phyloP scores from a whole-genome alignment of 352 stramenopile genomes.

The Halophytophthora polymorphica region DNA sequence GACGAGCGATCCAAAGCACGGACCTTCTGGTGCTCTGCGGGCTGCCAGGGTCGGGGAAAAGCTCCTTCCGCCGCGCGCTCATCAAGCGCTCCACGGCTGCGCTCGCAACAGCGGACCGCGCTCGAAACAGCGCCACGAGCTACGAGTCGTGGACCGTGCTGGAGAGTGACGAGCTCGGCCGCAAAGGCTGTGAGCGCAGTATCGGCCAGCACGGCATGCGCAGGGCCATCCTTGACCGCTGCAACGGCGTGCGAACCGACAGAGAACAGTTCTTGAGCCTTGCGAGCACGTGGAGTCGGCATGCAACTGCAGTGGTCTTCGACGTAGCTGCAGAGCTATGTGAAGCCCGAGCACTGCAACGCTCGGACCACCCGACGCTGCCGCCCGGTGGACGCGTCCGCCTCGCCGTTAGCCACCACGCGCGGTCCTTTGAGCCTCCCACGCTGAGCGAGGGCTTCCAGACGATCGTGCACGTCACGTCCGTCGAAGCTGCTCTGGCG shows the following conservation, averaged over 20 bases:
- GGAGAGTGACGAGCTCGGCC: constrained; percentile 50
- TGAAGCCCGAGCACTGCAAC: constrained; percentile 41
- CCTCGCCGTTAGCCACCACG: constrained; percentile 42
- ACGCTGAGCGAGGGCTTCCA: constrained; percentile 46
- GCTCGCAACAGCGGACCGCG: not conserved
- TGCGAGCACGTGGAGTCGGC: constrained; percentile 42
- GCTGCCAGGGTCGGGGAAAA: constrained; percentile 55
- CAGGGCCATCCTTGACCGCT: constrained; percentile 52
- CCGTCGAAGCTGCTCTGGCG: constrained; percentile 34
- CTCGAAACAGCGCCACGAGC: constrained; percentile 5
- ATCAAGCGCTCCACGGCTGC: constrained; percentile 29
- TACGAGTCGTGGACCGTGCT: constrained; percentile 38
- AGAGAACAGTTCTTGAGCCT: constrained; percentile 41
- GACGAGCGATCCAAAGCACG: constrained; percentile 23
- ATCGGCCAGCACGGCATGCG: constrained; percentile 26
- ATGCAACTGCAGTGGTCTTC: constrained; percentile 63
- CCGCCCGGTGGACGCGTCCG: constrained; percentile 39
- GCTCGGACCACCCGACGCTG: constrained; percentile 39
- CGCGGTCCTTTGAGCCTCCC: constrained; percentile 34
- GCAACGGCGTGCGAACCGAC: constrained; percentile 47
- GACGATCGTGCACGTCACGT: constrained; percentile 49
- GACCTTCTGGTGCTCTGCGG: constrained; percentile 62
- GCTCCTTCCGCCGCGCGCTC: constrained; percentile 50
- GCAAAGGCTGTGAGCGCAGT: constrained; percentile 23
- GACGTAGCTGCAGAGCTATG: constrained; percentile 43